These are phyloP conservation scores for Solanum chilense DNA, from an alignment of 257 asterid species.

Conservation along the genomic window DNA sequence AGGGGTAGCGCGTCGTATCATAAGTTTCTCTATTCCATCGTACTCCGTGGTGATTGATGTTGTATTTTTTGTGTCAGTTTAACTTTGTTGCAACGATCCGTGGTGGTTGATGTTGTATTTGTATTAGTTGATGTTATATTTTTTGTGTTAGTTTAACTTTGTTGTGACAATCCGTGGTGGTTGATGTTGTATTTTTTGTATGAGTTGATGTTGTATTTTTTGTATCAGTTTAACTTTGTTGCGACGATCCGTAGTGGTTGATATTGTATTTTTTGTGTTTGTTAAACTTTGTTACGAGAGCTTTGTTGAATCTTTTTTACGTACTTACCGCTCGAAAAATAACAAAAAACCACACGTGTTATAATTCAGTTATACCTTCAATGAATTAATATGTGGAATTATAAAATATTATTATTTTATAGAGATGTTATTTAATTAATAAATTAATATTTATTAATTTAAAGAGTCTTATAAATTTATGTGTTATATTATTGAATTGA, in stretches of 20 bases:
- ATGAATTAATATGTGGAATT: no score
- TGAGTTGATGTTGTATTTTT: no score
- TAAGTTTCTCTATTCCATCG: neutral
- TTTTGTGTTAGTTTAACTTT: neutral
- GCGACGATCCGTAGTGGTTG: neutral
- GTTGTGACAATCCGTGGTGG: neutral
- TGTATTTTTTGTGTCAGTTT: neutral
- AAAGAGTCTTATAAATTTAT: no score
- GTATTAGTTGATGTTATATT: no score
- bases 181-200: neutral
- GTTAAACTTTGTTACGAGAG: no score
- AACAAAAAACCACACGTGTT: neutral
- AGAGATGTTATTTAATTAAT: no score
- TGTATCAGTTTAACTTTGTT: neutral
- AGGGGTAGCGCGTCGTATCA: neutral
- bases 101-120: no score
- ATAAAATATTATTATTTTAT: no score
- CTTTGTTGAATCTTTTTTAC: fast-evolving
- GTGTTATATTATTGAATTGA: no score
- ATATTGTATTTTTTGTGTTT: neutral
- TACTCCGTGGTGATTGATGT: neutral
- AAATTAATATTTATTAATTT: no score
- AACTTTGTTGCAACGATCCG: neutral
- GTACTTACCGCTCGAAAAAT: no score
- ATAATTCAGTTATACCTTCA: no score